Conservation (phyloP, 2,329 filamentous ascomycete species). For the Claviceps arundinis region DNA sequence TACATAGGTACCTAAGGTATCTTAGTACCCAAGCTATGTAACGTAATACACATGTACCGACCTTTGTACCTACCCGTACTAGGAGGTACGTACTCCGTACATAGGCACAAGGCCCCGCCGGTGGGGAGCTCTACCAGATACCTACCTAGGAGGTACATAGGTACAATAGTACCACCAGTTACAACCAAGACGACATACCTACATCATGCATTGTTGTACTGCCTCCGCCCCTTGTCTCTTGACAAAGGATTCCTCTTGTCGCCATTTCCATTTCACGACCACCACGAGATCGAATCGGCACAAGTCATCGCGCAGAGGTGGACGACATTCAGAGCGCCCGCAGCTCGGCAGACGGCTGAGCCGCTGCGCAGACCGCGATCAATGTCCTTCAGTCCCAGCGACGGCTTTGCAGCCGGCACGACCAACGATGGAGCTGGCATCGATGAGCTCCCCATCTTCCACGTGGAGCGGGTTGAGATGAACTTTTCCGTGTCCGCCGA, state of each 20-base stretch:
- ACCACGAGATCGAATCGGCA: background rate
- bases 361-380: conserved; percentile 4
- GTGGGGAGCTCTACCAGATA: too few species aligned
- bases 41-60: too few species aligned
- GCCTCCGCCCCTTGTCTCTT: background rate
- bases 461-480: conserved; percentile 81
- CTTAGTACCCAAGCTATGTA: too few species aligned
- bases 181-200: too few species aligned
- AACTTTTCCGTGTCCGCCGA: conserved; percentile 90
- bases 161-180: too few species aligned
- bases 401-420: conserved; percentile 59
- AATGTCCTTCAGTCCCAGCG: conserved; percentile 29
- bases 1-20: too few species aligned
- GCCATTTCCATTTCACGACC: background rate
- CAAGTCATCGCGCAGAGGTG: background rate
- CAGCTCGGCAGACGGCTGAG: background rate
- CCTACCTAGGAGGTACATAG: too few species aligned
- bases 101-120: too few species aligned
- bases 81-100: too few species aligned
- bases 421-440: conserved; percentile 42
- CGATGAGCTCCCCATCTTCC: conserved; percentile 76
- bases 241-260: background rate
- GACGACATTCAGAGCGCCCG: background rate
- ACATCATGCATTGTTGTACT: too few species aligned
- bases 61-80: too few species aligned